Evolutionary conservation across 2,329 filamentous ascomycete genomes (phyloP), one percentile per base, ranked within the genome.

Genomic region (Lomentospora prolificans): DNA sequence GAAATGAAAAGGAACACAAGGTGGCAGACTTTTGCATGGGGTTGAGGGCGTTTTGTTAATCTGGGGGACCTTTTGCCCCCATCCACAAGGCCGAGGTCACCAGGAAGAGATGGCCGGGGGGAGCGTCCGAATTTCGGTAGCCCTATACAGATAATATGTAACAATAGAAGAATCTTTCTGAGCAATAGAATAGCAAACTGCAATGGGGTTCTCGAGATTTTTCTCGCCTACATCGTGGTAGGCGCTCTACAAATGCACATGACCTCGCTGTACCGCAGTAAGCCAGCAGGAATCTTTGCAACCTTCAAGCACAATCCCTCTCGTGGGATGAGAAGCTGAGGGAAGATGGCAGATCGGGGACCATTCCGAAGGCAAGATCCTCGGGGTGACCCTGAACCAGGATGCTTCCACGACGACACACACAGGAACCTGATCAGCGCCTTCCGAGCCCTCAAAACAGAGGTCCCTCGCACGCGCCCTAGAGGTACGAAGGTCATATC

Each of bases 91-190:
- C 4, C 41, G 41, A 19, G 41, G 41, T 19, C 6, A 46, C n/a
- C 24, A 19, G 19, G 24, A 46, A 31, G 19, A 48, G 33, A 55
- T 36, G 31, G 30, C 46, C 46, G 22, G 50, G 48, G 44, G 22
- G 22, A 30, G 12, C 51, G n/a, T 51, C 51, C 39, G 33, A 51
- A 55, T 51, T 58, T 55, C 56, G 50, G 51, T 8, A 39, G 54
- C 55, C 64, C 64, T 69, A 64, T 64, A 68, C 61, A 65, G 65
- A 67, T 67, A 66, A 61, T 60, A 62, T 65, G 64, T 67, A 67
- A 63, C 63, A 66, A 46, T 46, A 39, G 41, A 46, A 19, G 41
- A 22, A 46, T 19, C 19, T 22, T 46, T 24, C 19, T 46, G 19
- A 46, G 41, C 41, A 19, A 46, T 46, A 46, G 41, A 46, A 19